phyloP scores from a whole-genome alignment of 2,329 filamentous ascomycete genomes.

The Venturiaceae sp. region DNA sequence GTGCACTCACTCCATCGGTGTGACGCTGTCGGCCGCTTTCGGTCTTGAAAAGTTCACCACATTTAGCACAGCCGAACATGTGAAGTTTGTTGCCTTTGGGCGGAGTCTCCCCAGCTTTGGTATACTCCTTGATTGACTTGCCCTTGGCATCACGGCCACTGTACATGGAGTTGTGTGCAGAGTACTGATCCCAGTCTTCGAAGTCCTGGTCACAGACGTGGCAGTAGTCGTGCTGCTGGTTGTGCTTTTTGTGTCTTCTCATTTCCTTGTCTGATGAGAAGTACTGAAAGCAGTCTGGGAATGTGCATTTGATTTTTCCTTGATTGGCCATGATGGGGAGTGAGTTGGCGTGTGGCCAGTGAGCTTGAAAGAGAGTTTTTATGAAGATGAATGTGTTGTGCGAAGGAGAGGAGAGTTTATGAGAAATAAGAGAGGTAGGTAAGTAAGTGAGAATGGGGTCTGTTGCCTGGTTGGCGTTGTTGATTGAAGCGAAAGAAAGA shows the following conservation, averaged over 20 bases:
- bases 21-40: slow-evolving; percentile 41
- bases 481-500: background rate
- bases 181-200: slow-evolving; percentile 30
- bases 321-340: background rate
- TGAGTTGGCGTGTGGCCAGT: background rate
- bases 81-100: slow-evolving; percentile 11
- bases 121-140: slow-evolving; percentile 3
- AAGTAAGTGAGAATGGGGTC: background rate
- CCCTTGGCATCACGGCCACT: background rate
- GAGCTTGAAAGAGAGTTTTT: background rate
- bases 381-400: background rate
- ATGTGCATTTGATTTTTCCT: slow-evolving; percentile 28
- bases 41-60: slow-evolving; percentile 46
- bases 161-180: slow-evolving; percentile 34
- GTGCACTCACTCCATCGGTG: slow-evolving; percentile 35
- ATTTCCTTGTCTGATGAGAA: slow-evolving; percentile 38
- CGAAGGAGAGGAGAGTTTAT: background rate
- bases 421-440: background rate
- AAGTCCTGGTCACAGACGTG: slow-evolving; percentile 35
- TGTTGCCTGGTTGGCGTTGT: background rate
- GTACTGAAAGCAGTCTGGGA: slow-evolving; percentile 30
- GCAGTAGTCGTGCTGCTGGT: slow-evolving; percentile 36
- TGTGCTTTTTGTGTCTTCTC: slow-evolving; percentile 39
- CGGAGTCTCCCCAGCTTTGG: slow-evolving; percentile 30
- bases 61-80: slow-evolving; percentile 39